These are phyloP conservation scores for Orbilia quercus DNA, from an alignment of 2,329 filamentous ascomycete species.

Conservation along the genomic window DNA sequence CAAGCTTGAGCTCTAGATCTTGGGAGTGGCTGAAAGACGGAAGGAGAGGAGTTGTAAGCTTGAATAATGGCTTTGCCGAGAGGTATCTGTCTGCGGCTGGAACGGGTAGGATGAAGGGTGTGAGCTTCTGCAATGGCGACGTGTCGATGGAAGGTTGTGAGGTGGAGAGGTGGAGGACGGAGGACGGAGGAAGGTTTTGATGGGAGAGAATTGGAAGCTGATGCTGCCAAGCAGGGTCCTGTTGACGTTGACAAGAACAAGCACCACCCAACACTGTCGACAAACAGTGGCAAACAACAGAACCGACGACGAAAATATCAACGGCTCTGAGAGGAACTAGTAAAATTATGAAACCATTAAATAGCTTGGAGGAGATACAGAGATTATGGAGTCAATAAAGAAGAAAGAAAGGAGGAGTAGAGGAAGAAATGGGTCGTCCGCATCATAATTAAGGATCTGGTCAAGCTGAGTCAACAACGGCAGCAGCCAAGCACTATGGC, in stretches of 20 bases:
- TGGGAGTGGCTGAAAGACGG: slow-evolving; percentile 2
- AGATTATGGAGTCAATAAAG: neutral
- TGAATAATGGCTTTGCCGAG: neutral
- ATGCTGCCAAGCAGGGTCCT: slow-evolving; percentile 1
- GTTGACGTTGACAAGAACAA: neutral
- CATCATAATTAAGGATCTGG: neutral
- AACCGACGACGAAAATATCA: no score
- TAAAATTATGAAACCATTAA: neutral
- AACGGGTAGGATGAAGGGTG: neutral
- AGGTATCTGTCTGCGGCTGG: slow-evolving; percentile 7
- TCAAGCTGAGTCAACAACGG: neutral
- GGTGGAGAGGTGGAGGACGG: neutral
- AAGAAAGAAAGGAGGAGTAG: neutral
- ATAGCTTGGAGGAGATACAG: no score
- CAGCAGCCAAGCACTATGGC: neutral
- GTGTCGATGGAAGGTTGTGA: slow-evolving; percentile 1
- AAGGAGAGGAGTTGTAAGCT: neutral
- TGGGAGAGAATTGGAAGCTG: neutral
- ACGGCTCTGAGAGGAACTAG: no score
- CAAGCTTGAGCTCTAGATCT: neutral
- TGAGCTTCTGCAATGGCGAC: neutral
- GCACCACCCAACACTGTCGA: neutral
- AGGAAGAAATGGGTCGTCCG: neutral
- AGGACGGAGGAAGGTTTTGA: neutral
- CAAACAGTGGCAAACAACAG: neutral